Evolutionary conservation across 2,329 filamentous ascomycete species (phyloP).

Genomic region (Colletotrichum tabaci): DNA sequence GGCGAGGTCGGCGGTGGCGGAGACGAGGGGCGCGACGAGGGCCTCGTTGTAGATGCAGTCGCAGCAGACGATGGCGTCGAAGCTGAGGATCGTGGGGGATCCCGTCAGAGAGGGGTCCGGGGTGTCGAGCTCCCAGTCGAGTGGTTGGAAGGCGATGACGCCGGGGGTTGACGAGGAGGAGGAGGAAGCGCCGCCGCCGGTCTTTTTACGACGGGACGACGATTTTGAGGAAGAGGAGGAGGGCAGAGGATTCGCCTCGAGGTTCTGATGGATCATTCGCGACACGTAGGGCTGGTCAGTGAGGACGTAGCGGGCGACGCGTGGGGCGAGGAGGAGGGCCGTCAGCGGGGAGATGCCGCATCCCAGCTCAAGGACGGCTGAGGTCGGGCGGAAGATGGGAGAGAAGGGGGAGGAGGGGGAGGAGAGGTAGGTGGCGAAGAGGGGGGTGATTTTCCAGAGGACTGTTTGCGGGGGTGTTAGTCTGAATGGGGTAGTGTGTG

Average conservation of each 20-base stretch:
- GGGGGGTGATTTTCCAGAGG: conserved; percentile 91
- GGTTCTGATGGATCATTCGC: conserved; percentile 82
- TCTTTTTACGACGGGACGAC: conserved; percentile 31
- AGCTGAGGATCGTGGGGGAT: conserved; percentile 57
- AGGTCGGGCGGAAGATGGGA: conserved; percentile 66
- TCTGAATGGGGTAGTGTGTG: conserved; percentile 1
- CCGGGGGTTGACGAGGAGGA: conserved; percentile 21
- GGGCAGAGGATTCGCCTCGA: conserved; percentile 70
- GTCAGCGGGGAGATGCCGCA: conserved; percentile 89
- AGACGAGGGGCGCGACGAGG: conserved; percentile 85
- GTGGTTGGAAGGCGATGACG: conserved; percentile 69
- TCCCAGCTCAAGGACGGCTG: conserved; percentile 84
- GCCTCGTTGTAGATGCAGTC: conserved; percentile 97
- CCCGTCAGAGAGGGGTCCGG: conserved; percentile 62
- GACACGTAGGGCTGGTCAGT: conserved; percentile 93
- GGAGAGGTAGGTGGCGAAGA: conserved; percentile 85
- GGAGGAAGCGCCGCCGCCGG: conserved; percentile 29
- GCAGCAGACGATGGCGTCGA: conserved; percentile 85
- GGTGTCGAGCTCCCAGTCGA: conserved; percentile 87
- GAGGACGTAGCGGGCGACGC: conserved; percentile 77
- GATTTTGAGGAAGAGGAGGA: conserved; percentile 28
- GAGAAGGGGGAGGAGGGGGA: conserved; percentile 73
- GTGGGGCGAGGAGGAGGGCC: conserved; percentile 76
- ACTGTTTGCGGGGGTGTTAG: conserved; percentile 63
- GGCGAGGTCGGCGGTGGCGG: conserved; percentile 84